Conservation (phyloP, 2,329 filamentous ascomycete species). For the Pseudocercospora musae region DNA sequence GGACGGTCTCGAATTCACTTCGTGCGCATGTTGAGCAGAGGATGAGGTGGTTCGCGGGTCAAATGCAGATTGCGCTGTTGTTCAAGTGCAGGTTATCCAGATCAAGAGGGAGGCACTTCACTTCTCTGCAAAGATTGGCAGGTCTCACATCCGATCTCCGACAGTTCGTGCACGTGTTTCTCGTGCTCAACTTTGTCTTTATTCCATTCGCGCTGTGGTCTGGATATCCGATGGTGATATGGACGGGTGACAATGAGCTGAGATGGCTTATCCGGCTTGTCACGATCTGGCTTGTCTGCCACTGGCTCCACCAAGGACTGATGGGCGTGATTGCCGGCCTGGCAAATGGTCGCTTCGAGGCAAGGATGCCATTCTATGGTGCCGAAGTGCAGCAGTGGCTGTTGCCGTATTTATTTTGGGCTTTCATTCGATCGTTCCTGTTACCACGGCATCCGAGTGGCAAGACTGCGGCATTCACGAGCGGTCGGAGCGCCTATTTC, state of each 20-base stretch:
- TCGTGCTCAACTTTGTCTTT: slow-evolving; percentile 11
- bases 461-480: slow-evolving; percentile 57
- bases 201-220: slow-evolving; percentile 13
- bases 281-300: slow-evolving; percentile 8
- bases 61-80: slow-evolving; percentile 14
- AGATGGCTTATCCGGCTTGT: slow-evolving; percentile 13
- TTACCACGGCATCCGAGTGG: slow-evolving; percentile 48
- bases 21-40: slow-evolving; percentile 56
- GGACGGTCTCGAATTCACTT: slow-evolving; percentile 57
- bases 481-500: slow-evolving; percentile 56
- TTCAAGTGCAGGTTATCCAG: slow-evolving; percentile 14
- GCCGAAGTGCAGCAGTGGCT: slow-evolving; percentile 11
- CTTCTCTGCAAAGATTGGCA: slow-evolving; percentile 9
- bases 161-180: slow-evolving; percentile 12
- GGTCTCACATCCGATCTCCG: slow-evolving; percentile 12
- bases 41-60: slow-evolving; percentile 47
- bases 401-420: slow-evolving; percentile 6
- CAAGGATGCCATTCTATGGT: slow-evolving; percentile 10
- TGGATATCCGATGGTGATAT: slow-evolving; percentile 17
- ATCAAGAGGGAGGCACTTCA: slow-evolving; percentile 9
- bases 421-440: slow-evolving; percentile 2
- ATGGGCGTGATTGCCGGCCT: slow-evolving; percentile 8
- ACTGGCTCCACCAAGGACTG: slow-evolving; percentile 16
- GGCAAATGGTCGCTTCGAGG: slow-evolving; percentile 6
- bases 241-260: slow-evolving; percentile 10